phyloP scores from a whole-genome alignment of 331 rosid species.

The Phaseolus coccineus region DNA sequence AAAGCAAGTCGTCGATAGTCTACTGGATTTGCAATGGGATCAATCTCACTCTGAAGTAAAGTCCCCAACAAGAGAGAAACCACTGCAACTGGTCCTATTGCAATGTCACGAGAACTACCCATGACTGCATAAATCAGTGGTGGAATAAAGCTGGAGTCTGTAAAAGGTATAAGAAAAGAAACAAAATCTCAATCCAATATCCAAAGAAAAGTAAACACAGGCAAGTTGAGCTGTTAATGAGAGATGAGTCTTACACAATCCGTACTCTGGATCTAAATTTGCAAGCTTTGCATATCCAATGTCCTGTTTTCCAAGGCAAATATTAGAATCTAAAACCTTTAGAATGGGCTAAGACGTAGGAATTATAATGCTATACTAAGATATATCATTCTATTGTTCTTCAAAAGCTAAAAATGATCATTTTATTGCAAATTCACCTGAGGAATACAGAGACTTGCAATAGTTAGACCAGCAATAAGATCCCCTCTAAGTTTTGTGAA shows the following conservation, averaged over 20 bases:
- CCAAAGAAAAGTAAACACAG: constrained; percentile 8
- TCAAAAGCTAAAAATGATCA: constrained; percentile 29
- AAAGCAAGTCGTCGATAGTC: constrained; percentile 81
- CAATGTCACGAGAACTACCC: constrained; percentile 99
- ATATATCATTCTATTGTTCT: not conserved
- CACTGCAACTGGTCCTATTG: constrained; percentile 97
- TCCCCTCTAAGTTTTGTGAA: constrained; percentile 72
- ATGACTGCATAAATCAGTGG: constrained; percentile 86
- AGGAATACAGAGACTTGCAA: constrained; percentile 99
- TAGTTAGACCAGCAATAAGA: constrained; percentile 85
- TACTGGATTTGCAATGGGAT: constrained; percentile 53
- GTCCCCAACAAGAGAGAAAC: constrained; percentile 94
- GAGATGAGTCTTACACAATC: constrained; percentile 69
- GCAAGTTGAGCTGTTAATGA: constrained; percentile 2
- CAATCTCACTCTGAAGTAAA: constrained; percentile 75
- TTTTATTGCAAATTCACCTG: constrained; percentile 62
- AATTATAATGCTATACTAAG: not conserved
- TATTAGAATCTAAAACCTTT: constrained; percentile 15
- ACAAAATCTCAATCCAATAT: constrained; percentile 39
- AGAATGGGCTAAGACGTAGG: not conserved
- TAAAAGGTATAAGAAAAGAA: constrained; percentile 37
- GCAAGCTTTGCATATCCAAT: constrained; percentile 96
- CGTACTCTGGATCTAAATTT: constrained; percentile 81
- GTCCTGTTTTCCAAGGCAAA: constrained; percentile 61
- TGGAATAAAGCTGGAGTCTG: constrained; percentile 96